Percentiles rank a stretch among this genome's conserved stretches.
Evolutionary conservation across 1,284 basidiomycete genomes (phyloP).

Genomic region (Mycena citricolor): DNA sequence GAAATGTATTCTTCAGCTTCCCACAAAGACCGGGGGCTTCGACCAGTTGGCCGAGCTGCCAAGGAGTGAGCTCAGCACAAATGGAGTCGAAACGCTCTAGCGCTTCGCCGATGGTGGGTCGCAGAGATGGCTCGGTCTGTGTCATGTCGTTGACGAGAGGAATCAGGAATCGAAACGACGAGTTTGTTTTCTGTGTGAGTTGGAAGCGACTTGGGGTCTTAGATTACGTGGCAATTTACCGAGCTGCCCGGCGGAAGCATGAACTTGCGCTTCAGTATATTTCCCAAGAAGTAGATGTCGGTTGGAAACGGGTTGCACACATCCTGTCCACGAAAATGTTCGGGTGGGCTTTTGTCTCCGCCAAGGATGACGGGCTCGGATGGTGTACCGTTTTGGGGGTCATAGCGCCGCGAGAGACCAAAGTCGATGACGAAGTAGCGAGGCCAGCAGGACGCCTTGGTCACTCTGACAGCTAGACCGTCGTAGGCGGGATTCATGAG

Average conservation of each 20-base stretch:
- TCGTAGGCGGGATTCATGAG: conserved; percentile 1
- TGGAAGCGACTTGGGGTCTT: too few relatives aligned
- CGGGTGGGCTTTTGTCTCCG: conserved; percentile 10
- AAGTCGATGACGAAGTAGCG: conserved; percentile 19
- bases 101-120: conserved; percentile 4
- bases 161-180: too few relatives aligned
- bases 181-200: too few relatives aligned
- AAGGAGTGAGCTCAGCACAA: not conserved
- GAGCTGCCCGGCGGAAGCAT: not conserved
- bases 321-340: conserved; percentile 21
- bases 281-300: conserved; percentile 38
- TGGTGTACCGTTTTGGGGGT: conserved; percentile 3
- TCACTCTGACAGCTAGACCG: not conserved
- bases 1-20: too few relatives aligned
- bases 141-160: conserved; percentile 4
- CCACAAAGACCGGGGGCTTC: too few relatives aligned
- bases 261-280: conserved; percentile 11
- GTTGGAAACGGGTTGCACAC: conserved; percentile 34
- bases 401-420: conserved; percentile 16
- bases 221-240: too few relatives aligned
- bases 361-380: conserved; percentile 1
- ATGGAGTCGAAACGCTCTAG: conserved; percentile 2
- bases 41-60: too few relatives aligned
- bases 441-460: conserved; percentile 5
- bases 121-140: not conserved